A percentile compares a stretch with the other conserved stretches of the same genome.
These are phyloP conservation scores for Sporothrix brasiliensis DNA, from an alignment of 2,329 filamentous ascomycete genomes.

Conservation along the genomic window DNA sequence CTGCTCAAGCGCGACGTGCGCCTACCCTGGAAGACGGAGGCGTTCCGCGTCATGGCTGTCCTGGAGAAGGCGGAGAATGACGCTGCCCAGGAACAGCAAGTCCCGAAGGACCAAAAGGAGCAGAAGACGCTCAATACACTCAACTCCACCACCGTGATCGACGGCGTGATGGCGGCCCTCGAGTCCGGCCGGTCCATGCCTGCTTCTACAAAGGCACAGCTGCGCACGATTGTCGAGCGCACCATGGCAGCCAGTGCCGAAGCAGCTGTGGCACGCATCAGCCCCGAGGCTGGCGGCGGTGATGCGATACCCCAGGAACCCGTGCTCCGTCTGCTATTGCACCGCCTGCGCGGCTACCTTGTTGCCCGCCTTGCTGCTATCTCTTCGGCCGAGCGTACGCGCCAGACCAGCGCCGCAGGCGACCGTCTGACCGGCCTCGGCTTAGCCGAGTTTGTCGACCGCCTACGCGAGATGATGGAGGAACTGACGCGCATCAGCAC, in stretches of 20 bases:
- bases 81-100: constrained; percentile 42
- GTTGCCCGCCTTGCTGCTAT: constrained; percentile 65
- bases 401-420: constrained; percentile 67
- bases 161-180: constrained; percentile 64
- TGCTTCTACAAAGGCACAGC: constrained; percentile 60
- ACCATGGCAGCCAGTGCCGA: constrained; percentile 57
- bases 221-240: constrained; percentile 61
- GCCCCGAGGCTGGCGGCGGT: constrained; percentile 36
- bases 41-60: constrained; percentile 68
- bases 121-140: neutral
- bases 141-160: constrained; percentile 50
- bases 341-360: constrained; percentile 68
- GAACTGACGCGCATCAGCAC: constrained; percentile 65
- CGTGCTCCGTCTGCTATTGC: constrained; percentile 67
- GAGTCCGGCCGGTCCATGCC: constrained; percentile 68
- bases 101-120: constrained; percentile 33
- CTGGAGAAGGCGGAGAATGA: constrained; percentile 56
- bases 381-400: constrained; percentile 70
- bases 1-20: constrained; percentile 79
- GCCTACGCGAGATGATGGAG: constrained; percentile 70
- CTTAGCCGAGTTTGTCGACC: constrained; percentile 71
- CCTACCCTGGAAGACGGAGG: constrained; percentile 74
- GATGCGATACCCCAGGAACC: constrained; percentile 55
- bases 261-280: constrained; percentile 42
- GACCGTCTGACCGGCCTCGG: constrained; percentile 71